Percentiles rank a stretch among this genome's conserved stretches.
phyloP scores from a whole-genome alignment of 148 eudicot species.

The Drosera capensis region DNA sequence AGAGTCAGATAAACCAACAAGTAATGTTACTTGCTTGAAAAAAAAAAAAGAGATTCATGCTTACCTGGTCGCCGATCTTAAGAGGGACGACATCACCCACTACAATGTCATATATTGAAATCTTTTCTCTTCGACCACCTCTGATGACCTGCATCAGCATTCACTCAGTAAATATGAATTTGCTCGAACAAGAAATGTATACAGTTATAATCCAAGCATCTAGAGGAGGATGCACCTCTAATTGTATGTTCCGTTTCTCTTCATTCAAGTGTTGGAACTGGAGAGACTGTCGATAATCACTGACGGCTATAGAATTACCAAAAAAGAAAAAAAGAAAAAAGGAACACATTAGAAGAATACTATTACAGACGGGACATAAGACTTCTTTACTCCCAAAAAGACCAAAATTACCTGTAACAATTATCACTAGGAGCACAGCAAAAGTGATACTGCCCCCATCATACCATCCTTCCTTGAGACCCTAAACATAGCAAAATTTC shows the following conservation, averaged over 20 bases:
- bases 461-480: constrained; percentile 73
- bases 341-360: no score
- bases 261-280: constrained; percentile 79
- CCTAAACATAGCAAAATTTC: constrained; percentile 25
- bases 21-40: background rate
- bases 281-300: constrained; percentile 85
- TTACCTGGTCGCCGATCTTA: constrained; percentile 89
- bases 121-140: constrained; percentile 76
- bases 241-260: constrained; percentile 69
- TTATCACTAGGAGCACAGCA: constrained; percentile 78
- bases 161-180: background rate
- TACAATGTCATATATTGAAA: constrained; percentile 73
- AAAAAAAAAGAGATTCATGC: background rate
- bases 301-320: constrained; percentile 32
- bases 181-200: background rate
- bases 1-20: background rate
- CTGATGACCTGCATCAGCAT: constrained; percentile 44
- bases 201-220: background rate
- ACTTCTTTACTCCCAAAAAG: no score
- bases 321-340: background rate
- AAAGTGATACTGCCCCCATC: constrained; percentile 96
- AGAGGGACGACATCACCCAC: constrained; percentile 92
- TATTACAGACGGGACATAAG: background rate
- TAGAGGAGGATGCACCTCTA: constrained; percentile 41
- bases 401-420: constrained; percentile 62